Conservation (phyloP, 306 rosid species). For the Sphenostylis stenocarpa region DNA sequence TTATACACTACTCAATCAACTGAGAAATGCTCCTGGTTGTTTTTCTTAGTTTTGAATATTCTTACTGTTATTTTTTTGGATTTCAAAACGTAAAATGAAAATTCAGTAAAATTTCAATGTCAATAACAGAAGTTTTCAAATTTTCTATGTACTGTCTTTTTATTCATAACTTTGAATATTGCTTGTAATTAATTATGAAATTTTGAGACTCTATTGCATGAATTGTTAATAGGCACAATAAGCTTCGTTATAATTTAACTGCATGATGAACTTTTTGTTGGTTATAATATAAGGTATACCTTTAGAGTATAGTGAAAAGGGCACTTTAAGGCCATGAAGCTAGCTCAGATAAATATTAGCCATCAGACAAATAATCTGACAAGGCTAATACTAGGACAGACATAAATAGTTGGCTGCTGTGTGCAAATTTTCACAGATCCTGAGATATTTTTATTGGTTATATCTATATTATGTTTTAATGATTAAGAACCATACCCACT, state of each 20-base stretch:
- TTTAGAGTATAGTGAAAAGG: background rate
- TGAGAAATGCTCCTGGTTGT: background rate
- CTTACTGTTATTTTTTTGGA: background rate
- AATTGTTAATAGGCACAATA: background rate
- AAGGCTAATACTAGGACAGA: background rate
- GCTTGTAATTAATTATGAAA: background rate
- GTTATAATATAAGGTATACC: background rate
- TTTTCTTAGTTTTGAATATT: background rate
- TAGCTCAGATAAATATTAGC: background rate
- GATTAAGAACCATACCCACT: background rate
- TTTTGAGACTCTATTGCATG: background rate
- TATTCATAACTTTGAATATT: background rate
- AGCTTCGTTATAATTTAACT: background rate
- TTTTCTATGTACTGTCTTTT: background rate
- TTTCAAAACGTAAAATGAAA: background rate
- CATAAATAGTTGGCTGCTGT: background rate
- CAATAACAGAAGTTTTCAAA: background rate
- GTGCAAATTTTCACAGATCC: background rate
- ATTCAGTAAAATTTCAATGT: background rate
- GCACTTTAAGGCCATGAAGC: background rate
- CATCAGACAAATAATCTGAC: background rate
- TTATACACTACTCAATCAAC: too few species aligned
- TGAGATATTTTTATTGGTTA: background rate
- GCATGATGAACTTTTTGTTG: background rate
- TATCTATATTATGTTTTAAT: background rate